A percentile compares a stretch with the other conserved stretches of the same genome.
phyloP scores from a whole-genome alignment of 768 basidiomycete species.

The Lactarius akahatsu region DNA sequence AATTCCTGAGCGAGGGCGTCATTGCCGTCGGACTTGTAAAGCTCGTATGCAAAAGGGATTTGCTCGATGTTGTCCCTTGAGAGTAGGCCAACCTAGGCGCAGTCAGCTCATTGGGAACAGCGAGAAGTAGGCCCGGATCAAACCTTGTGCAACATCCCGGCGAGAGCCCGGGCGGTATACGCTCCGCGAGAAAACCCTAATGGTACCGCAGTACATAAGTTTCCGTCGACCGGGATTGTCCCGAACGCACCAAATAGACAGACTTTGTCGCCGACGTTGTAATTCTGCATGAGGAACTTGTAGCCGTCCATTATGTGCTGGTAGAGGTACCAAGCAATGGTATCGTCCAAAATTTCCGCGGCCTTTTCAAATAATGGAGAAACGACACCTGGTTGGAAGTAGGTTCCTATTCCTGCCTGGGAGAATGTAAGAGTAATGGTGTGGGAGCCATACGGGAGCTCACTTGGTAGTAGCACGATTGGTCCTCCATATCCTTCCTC shows the following conservation, averaged over 20 bases:
- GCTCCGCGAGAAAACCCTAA: too few species aligned
- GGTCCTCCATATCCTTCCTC: conserved; percentile 39
- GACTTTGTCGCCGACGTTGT: too few species aligned
- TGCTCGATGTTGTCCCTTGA: too few species aligned
- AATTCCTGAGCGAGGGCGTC: conserved; percentile 57
- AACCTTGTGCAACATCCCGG: conserved; percentile 66
- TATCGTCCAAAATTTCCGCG: conserved; percentile 63
- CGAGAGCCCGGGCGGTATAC: conserved; percentile 76
- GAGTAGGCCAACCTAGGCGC: too few species aligned
- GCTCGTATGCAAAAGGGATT: too few species aligned
- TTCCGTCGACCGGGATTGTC: too few species aligned
- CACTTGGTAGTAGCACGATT: conserved; percentile 68
- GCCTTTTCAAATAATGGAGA: conserved; percentile 56
- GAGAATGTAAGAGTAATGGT: neutral
- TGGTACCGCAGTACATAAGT: too few species aligned
- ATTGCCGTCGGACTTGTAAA: conserved; percentile 58
- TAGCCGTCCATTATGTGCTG: too few species aligned
- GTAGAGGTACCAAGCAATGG: conserved; percentile 75
- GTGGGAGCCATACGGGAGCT: conserved; percentile 4
- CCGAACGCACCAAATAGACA: too few species aligned
- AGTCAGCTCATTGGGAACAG: too few species aligned
- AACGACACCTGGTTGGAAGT: conserved; percentile 65
- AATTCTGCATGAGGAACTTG: too few species aligned
- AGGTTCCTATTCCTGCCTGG: conserved; percentile 49
- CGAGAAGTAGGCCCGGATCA: too few species aligned